A percentile compares a stretch with the other conserved stretches of the same genome.
Evolutionary conservation across 1,139 yeast species (phyloP).

Genomic region (Yamadazyma trypodendri): DNA sequence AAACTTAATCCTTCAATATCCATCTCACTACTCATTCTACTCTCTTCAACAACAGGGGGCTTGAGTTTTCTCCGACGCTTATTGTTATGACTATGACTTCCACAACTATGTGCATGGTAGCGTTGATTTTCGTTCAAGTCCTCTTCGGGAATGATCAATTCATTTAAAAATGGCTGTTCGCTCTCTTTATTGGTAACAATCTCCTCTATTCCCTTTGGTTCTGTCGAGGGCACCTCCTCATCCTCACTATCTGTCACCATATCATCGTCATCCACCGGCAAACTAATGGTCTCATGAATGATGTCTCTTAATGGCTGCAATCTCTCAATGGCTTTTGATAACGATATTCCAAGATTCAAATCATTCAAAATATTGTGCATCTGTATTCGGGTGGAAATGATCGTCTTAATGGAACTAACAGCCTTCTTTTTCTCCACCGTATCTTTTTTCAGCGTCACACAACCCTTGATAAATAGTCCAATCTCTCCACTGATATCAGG

Average conservation of each 20-base stretch:
- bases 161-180: slow-evolving; percentile 51
- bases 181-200: slow-evolving; percentile 44
- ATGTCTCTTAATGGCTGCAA: slow-evolving; percentile 56
- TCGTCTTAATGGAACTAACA: slow-evolving; percentile 23
- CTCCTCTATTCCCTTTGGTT: slow-evolving; percentile 56
- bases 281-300: slow-evolving; percentile 46
- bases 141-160: slow-evolving; percentile 47
- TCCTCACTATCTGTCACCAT: slow-evolving; percentile 14
- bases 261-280: slow-evolving; percentile 47
- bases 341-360: slow-evolving; percentile 49
- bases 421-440: slow-evolving; percentile 4
- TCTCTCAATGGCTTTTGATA: slow-evolving; percentile 54
- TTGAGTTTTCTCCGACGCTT: slow-evolving; percentile 17
- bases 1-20: slow-evolving; percentile 38
- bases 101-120: not conserved
- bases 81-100: slow-evolving; percentile 6
- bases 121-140: slow-evolving; percentile 9
- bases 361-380: slow-evolving; percentile 51
- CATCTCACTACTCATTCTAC: slow-evolving; percentile 27
- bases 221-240: slow-evolving; percentile 24
- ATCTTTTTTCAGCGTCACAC: slow-evolving; percentile 5
- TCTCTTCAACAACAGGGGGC: slow-evolving; percentile 3
- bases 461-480: slow-evolving; percentile 9
- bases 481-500: slow-evolving; percentile 14
- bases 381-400: slow-evolving; percentile 44